Evolutionary conservation across 192 early-diverging fungal species (phyloP).

Genomic region (Backusella liffmaniae): DNA sequence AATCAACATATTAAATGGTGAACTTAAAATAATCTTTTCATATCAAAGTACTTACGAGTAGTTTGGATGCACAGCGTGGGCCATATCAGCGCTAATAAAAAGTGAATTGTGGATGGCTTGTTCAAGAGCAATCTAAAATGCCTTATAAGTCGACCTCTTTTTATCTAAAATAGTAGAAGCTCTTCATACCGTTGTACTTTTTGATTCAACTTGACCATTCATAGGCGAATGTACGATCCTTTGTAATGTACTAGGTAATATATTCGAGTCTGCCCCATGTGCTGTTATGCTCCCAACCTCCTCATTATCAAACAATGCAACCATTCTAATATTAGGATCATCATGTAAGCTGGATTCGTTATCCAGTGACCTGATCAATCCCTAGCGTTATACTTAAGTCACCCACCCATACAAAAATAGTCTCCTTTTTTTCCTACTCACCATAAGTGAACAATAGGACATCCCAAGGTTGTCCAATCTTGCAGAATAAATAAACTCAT

Average conservation of each 20-base stretch:
- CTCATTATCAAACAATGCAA: slow-evolving; percentile 97
- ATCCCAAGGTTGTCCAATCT: slow-evolving; percentile 96
- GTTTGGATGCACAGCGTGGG: slow-evolving; percentile 90
- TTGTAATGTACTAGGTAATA: slow-evolving; percentile 71
- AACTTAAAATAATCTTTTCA: not conserved
- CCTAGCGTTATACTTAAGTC: too few relatives aligned
- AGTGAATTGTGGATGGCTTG: slow-evolving; percentile 79
- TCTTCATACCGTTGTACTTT: not conserved
- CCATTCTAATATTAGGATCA: slow-evolving; percentile 77
- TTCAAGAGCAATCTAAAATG: slow-evolving; percentile 47
- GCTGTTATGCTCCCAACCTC: slow-evolving; percentile 92
- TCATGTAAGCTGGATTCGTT: slow-evolving; percentile 51
- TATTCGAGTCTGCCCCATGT: slow-evolving; percentile 89
- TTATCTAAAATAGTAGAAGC: not conserved
- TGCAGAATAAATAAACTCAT: slow-evolving; percentile 92
- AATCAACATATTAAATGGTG: too few relatives aligned
- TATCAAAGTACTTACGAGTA: slow-evolving; percentile 40
- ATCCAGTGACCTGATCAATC: slow-evolving; percentile 55
- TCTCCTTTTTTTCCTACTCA: not conserved
- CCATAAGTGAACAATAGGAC: slow-evolving; percentile 85
- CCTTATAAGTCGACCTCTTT: not conserved
- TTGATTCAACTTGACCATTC: slow-evolving; percentile 21
- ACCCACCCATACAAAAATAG: too few relatives aligned
- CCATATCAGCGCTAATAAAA: slow-evolving; percentile 91
- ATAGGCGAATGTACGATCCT: slow-evolving; percentile 48